These are phyloP conservation scores for Lodderomyces theae DNA, from an alignment of 1,139 yeast species.

Conservation along the genomic window DNA sequence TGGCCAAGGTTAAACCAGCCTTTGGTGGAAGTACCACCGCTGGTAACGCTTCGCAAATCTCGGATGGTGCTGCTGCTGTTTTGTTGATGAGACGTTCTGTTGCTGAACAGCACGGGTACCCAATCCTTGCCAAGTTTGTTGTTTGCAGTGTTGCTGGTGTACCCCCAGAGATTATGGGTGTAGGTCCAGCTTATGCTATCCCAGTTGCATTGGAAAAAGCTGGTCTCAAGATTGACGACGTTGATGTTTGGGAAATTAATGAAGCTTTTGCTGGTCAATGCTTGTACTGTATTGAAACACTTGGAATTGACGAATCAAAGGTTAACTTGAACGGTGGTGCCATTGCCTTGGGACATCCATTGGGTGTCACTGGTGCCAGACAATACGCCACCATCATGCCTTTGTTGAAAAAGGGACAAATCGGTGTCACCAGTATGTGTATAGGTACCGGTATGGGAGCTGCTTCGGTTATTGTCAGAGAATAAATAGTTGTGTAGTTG, in stretches of 20 bases:
- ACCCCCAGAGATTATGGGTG: constrained; percentile 96
- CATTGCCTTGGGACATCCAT: constrained; percentile 92
- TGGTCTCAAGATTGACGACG: constrained; percentile 62
- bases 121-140: constrained; percentile 70
- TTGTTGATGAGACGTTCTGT: constrained; percentile 82
- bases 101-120: constrained; percentile 71
- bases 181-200: constrained; percentile 93
- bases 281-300: constrained; percentile 64
- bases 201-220: constrained; percentile 71
- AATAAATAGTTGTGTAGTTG: too few species aligned
- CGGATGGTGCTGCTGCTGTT: constrained; percentile 94
- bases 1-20: constrained; percentile 81
- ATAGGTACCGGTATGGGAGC: constrained; percentile 99
- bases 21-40: constrained; percentile 91
- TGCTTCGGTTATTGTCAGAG: constrained; percentile 79
- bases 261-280: constrained; percentile 98
- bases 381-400: constrained; percentile 85
- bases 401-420: constrained; percentile 74
- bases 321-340: constrained; percentile 96
- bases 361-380: constrained; percentile 95
- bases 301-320: constrained; percentile 65
- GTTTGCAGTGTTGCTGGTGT: constrained; percentile 81
- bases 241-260: constrained; percentile 80
- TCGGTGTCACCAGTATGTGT: constrained; percentile 95
- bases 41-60: constrained; percentile 92